A percentile compares a stretch with the other conserved stretches of the same genome.
Evolutionary conservation across 805 yeast genomes (phyloP).

Genomic region (Candida manassasensis): DNA sequence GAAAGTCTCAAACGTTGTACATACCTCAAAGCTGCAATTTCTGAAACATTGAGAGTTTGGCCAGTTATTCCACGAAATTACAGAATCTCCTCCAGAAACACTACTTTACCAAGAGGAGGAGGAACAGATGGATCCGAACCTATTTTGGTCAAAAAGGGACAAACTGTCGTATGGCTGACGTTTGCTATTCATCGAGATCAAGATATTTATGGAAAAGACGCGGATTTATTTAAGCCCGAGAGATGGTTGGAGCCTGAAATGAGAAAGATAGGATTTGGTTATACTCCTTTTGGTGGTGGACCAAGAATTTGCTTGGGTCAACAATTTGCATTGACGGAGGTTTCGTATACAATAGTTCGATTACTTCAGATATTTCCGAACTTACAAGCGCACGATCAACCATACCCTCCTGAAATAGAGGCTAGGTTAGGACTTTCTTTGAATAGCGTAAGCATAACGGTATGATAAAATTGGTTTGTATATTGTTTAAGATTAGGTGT

Average conservation of each 20-base stretch:
- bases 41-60: constrained; percentile 30
- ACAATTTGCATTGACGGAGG: constrained; percentile 53
- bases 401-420: constrained; percentile 1
- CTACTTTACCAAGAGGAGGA: constrained; percentile 34
- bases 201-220: constrained; percentile 41
- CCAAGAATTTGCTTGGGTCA: constrained; percentile 54
- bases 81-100: constrained; percentile 25
- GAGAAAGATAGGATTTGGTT: constrained; percentile 41
- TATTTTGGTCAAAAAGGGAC: constrained; percentile 40
- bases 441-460: not conserved
- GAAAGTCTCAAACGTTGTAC: constrained; percentile 32
- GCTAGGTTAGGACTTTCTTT: not conserved
- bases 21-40: constrained; percentile 27
- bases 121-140: constrained; percentile 36
- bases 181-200: constrained; percentile 40
- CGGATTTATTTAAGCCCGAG: constrained; percentile 42
- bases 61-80: constrained; percentile 34
- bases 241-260: constrained; percentile 40
- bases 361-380: constrained; percentile 24
- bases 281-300: constrained; percentile 52
- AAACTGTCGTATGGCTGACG: constrained; percentile 33
- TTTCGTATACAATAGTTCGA: constrained; percentile 39
- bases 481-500: too few relatives aligned
- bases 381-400: constrained; percentile 6
- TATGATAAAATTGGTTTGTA: too few relatives aligned